These are phyloP conservation scores for Cladophialophora carrionii DNA, from an alignment of 2,329 filamentous ascomycete species.

Conservation along the genomic window DNA sequence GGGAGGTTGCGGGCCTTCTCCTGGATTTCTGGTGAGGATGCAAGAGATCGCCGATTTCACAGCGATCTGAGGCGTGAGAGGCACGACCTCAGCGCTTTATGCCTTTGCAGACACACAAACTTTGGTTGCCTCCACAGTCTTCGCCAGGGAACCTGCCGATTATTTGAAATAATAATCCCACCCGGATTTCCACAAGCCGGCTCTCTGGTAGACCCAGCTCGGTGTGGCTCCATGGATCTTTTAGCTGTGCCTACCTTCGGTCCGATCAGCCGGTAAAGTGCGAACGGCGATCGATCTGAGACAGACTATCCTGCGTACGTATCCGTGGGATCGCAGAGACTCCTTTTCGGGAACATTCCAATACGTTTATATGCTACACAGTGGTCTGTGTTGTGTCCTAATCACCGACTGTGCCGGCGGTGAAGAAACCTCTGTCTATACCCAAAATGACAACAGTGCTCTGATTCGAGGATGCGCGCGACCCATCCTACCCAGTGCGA, in stretches of 20 bases:
- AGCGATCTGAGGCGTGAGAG: neutral
- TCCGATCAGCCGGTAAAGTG: neutral
- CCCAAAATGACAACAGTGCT: neutral
- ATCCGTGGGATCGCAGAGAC: neutral
- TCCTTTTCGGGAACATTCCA: neutral
- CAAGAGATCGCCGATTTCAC: constrained; percentile 4
- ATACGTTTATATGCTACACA: neutral
- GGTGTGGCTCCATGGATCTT: neutral
- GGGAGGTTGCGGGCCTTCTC: neutral
- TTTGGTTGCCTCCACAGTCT: neutral
- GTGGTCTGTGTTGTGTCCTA: neutral
- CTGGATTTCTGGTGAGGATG: constrained; percentile 2
- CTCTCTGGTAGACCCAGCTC: neutral
- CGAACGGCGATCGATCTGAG: neutral
- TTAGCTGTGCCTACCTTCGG: neutral
- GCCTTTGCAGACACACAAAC: neutral
- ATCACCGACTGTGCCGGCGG: no score
- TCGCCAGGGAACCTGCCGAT: neutral
- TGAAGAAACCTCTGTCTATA: neutral
- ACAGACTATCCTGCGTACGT: neutral
- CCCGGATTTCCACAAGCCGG: neutral
- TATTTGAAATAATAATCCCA: constrained; percentile 2
- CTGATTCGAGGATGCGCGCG: neutral
- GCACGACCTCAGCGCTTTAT: neutral
- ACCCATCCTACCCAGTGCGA: no score